These are phyloP conservation scores for Radiomyces spectabilis DNA, from an alignment of 192 early-diverging fungal species.

Conservation along the genomic window DNA sequence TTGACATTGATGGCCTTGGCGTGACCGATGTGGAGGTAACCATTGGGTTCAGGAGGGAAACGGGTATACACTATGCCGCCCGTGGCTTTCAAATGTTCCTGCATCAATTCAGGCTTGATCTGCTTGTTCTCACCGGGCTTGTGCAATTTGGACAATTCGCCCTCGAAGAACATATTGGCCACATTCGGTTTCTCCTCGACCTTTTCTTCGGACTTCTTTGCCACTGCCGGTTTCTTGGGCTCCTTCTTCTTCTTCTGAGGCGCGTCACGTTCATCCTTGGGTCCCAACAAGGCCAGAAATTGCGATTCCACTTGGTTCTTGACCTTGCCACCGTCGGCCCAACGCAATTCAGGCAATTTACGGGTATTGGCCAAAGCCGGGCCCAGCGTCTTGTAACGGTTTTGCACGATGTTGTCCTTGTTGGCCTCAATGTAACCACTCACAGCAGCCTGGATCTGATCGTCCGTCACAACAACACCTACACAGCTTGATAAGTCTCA, in stretches of 20 bases:
- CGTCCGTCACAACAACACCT: slow-evolving; percentile 80
- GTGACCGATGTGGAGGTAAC: slow-evolving; percentile 98
- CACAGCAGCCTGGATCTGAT: slow-evolving; percentile 66
- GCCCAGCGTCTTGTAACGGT: slow-evolving; percentile 83
- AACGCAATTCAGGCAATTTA: slow-evolving; percentile 62
- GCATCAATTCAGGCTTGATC: slow-evolving; percentile 85
- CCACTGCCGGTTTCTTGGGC: too few species aligned
- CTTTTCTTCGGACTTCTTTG: slow-evolving; percentile 21
- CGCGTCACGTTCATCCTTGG: slow-evolving; percentile 94
- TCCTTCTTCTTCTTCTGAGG: slow-evolving; percentile 55
- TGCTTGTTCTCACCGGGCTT: slow-evolving; percentile 96
- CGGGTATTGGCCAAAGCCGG: slow-evolving; percentile 64
- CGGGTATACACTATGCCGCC: slow-evolving; percentile 91
- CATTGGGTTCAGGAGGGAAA: slow-evolving; percentile 99
- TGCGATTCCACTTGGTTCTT: slow-evolving; percentile 87
- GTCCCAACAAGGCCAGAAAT: slow-evolving; percentile 82
- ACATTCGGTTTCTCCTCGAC: slow-evolving; percentile 19
- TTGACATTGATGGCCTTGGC: slow-evolving; percentile 99
- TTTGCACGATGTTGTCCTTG: slow-evolving; percentile 65
- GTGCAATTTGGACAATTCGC: slow-evolving; percentile 88
- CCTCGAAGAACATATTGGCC: slow-evolving; percentile 76
- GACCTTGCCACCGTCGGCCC: slow-evolving; percentile 84
- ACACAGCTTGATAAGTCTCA: not conserved
- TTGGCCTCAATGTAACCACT: slow-evolving; percentile 52
- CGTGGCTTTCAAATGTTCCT: slow-evolving; percentile 83